Evolutionary conservation across 495 filamentous ascomycete genomes (phyloP).

Genomic region (Lindgomyces ingoldianus): DNA sequence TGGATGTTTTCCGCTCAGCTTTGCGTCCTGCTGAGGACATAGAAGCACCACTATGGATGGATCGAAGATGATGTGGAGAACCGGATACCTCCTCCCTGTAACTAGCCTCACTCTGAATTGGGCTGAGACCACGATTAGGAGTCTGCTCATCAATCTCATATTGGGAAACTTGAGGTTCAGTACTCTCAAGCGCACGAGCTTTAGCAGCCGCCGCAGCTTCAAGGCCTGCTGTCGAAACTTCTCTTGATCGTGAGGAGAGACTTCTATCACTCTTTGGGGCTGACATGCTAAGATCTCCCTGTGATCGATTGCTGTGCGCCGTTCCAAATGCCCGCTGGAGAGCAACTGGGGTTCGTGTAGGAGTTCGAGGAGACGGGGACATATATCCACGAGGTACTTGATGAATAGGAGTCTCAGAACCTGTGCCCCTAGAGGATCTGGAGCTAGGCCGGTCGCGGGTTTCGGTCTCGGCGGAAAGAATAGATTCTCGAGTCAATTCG

Average conservation of each 20-base stretch:
- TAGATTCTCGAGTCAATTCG: constrained; percentile 84
- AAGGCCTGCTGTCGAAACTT: constrained; percentile 44
- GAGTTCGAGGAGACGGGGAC: constrained; percentile 57
- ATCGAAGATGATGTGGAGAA: constrained; percentile 24
- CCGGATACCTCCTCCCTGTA: constrained; percentile 57
- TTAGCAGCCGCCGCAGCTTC: constrained; percentile 42
- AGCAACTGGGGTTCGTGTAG: constrained; percentile 55
- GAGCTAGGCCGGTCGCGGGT: constrained; percentile 57
- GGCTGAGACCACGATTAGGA: constrained; percentile 64
- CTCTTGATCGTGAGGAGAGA: constrained; percentile 47
- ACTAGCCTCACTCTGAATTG: constrained; percentile 85
- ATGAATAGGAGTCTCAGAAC: constrained; percentile 54
- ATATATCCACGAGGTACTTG: constrained; percentile 60
- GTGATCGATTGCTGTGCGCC: constrained; percentile 62
- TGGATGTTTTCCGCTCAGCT: constrained; percentile 16
- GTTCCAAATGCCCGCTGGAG: constrained; percentile 54
- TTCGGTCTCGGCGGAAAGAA: constrained; percentile 79
- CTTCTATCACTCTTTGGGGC: constrained; percentile 55
- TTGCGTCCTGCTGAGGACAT: constrained; percentile 26
- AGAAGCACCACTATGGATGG: constrained; percentile 31
- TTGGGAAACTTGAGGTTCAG: constrained; percentile 36
- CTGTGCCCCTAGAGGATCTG: constrained; percentile 48
- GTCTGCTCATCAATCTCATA: constrained; percentile 50
- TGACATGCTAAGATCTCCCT: constrained; percentile 54
- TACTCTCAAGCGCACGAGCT: constrained; percentile 36